Base-by-base conservation (phyloP, 148 eudicot genomes). In the Dianthus caryophyllus region DNA sequence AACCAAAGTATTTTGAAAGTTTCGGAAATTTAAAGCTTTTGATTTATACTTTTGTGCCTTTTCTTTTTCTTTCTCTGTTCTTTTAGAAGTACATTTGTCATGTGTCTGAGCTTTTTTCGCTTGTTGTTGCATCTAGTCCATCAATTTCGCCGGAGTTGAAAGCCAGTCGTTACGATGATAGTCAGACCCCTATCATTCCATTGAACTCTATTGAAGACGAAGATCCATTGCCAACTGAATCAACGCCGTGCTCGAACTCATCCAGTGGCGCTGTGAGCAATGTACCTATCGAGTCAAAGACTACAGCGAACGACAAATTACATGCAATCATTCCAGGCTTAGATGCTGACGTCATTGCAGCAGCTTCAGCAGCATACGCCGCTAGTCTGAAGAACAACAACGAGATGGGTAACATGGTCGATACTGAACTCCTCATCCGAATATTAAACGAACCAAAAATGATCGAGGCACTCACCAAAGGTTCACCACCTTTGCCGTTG, bases 121-220 rank as follows among this genome's bases (percentile, higher is more conserved):
- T 9, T 53, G 25, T 70, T 53, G 61, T 38, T 79, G 27, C 68
- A 27, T 84, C 18, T 56, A 88, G 90, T 59, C 87, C 88, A 24
- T 75, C 71, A 33, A 39, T 17, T 38, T 73, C 80, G 12, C 54
- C 65, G 43, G 73, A 71, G 60, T 49, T 64, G 73, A 80, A 64
- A 71, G 76, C 75, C 53, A 44, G 65, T 44, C 26, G 38, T 25
- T 66, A 57, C 69, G 82, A 83, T 68, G 84, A 81, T 76, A 64
- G 22, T 17, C 38, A 39, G 20, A 75, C 76, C 66, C 89, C 87
- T 38, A 31, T 73, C 39, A 73, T 89, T 74, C 86, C 86, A 25
- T 49, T 79, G 51, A 81, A 65, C 78, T 81, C 89, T 17, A 75
- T 75, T 61, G 96, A 89, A 80, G 89, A 84, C 65, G 74, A 48